These are phyloP conservation scores for Phaeosphaeriaceae sp. DNA, from an alignment of 2,329 filamentous ascomycete species.

Conservation along the genomic window DNA sequence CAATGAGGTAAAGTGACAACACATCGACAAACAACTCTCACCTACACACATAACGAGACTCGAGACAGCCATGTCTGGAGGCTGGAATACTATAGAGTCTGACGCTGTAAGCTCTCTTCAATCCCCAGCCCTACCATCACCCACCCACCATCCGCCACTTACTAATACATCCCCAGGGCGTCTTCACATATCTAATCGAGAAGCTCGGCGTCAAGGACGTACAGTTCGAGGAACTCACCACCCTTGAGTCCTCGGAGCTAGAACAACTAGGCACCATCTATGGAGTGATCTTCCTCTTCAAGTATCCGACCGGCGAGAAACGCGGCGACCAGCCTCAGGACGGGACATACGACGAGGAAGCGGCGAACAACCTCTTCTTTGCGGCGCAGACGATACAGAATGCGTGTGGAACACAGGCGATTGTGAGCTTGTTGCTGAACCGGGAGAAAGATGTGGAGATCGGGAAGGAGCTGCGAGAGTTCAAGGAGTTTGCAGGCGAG, in stretches of 20 bases:
- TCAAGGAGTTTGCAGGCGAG: conserved; percentile 86
- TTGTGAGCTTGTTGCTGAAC: conserved; percentile 91
- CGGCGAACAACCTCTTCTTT: conserved; percentile 85
- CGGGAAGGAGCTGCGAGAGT: conserved; percentile 73
- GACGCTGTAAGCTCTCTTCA: conserved; percentile 75
- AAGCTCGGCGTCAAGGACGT: conserved; percentile 90
- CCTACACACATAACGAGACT: not conserved
- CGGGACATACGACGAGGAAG: conserved; percentile 78
- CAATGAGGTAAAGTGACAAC: conserved; percentile 17
- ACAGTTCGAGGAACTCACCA: conserved; percentile 95
- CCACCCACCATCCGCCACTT: conserved; percentile 5
- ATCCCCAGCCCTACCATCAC: not conserved
- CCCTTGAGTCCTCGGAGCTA: conserved; percentile 79
- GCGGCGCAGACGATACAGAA: conserved; percentile 98
- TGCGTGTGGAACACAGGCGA: conserved; percentile 94
- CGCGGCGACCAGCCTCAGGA: conserved; percentile 74
- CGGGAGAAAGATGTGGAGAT: conserved; percentile 75
- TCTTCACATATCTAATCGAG: conserved; percentile 96
- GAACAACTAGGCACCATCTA: conserved; percentile 71
- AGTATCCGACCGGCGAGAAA: conserved; percentile 79
- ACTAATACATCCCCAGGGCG: conserved; percentile 66
- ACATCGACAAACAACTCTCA: conserved; percentile 9
- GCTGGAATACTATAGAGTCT: conserved; percentile 30
- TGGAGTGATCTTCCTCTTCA: conserved; percentile 99
- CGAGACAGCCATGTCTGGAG: conserved; percentile 23